phyloP scores from a whole-genome alignment of 2,329 filamentous ascomycete species.

The Fusarium foetens region DNA sequence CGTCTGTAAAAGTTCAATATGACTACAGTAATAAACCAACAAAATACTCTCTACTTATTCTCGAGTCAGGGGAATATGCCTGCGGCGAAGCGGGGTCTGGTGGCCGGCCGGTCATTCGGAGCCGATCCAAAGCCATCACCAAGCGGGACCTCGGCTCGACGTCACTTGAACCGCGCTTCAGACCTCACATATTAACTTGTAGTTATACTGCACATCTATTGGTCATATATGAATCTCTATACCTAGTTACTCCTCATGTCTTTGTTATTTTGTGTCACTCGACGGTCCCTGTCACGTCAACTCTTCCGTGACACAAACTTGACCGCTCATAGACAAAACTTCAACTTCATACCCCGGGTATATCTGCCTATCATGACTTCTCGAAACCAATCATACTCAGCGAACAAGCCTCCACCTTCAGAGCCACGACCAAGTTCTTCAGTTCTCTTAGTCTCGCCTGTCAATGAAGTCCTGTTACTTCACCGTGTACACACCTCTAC shows the following conservation, averaged over 20 bases:
- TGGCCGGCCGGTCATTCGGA: conserved; percentile 19
- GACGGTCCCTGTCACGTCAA: conserved; percentile 24
- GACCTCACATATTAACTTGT: conserved; percentile 22
- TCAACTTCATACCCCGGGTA: conserved; percentile 6
- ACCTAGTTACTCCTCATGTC: conserved; percentile 22
- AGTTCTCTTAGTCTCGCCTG: conserved; percentile 84
- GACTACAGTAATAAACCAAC: too few species aligned
- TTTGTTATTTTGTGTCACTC: conserved; percentile 17
- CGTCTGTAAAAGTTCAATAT: neutral
- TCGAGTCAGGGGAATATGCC: neutral
- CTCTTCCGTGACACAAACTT: conserved; percentile 3
- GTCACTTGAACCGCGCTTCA: conserved; percentile 21
- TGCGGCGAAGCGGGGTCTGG: neutral
- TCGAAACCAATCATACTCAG: conserved; percentile 18
- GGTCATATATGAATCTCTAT: neutral
- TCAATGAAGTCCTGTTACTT: conserved; percentile 87
- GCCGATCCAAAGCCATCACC: conserved; percentile 18
- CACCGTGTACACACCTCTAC: conserved; percentile 85
- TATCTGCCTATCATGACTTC: conserved; percentile 25
- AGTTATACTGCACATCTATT: conserved; percentile 3
- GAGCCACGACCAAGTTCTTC: conserved; percentile 75
- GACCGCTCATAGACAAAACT: conserved; percentile 11
- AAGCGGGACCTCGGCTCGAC: conserved; percentile 43
- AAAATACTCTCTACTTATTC: neutral
- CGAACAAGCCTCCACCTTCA: conserved; percentile 43